Base-by-base conservation (phyloP, 2,329 filamentous ascomycete genomes). In the Cyphellophora europaea region DNA sequence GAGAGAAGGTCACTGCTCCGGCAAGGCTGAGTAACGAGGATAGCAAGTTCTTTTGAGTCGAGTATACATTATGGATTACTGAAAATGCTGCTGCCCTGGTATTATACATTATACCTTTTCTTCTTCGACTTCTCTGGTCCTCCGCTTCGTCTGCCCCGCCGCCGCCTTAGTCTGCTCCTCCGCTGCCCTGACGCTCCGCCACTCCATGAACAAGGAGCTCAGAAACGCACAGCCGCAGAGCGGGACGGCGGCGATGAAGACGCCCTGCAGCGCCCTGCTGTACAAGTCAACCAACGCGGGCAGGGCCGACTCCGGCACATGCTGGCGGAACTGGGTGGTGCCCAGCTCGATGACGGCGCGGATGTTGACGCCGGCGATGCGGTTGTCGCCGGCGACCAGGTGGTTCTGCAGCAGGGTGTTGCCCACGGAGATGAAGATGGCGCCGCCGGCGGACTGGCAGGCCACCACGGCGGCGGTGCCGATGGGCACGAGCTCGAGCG, bases 371-470 rank as follows among this genome's bases (percentile, higher is more conserved):
- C 36, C 41, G 8, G 43, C 35, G 15, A 45, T 36, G 10, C 16
- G 13, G n/a, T 32, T 23, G 19, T 36, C 33, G 6, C 19, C 32
- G 27, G 31, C 35, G 3, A 46, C 16, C 11, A 49, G 37, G 16
- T 37, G 30, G 23, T 42, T 43, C 28, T 42, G 38, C 16, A 52
- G 38, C 19, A 52, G 27, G 8, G 37, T 44, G 29, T 51, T 44
- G 23, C 42, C 44, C 11, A 49, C 40, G 14, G 42, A 37, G 12
- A 50, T 40, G 21, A 48, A 51, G 29, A 52, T 37, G 6, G 49
- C 44, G 15, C 46, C 47, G 13, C 47, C 47, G 1, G 50, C 27
- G 11, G 32, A 37, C 25, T 50, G 47, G 25, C 31, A 32, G 12
- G 37, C 41, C 4, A 48, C 32, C 10, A 52, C 37, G 5, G 42